Evolutionary conservation across 148 eudicot species (phyloP), one percentile per base, ranked within the genome.

Genomic region (Mesembryanthemum crystallinum): DNA sequence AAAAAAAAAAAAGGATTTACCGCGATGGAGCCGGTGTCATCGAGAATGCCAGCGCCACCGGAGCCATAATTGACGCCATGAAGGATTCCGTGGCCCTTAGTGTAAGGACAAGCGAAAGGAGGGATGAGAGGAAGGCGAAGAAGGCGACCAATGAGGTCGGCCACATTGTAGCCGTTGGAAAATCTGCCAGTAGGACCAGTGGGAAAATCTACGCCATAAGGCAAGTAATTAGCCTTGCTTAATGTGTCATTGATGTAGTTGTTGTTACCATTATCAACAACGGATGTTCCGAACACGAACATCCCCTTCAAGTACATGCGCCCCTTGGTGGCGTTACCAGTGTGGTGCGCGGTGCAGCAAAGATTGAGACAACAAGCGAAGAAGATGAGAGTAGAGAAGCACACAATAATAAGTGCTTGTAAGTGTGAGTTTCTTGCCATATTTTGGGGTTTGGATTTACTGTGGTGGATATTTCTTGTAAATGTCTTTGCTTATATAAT

Each of bases 241-340:
- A 32, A 28, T 14, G 71, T 73, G 12, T 17, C 45, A 24, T 35
- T 30, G n/a, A 83, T 10, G 51, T 68, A 21, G 55, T 83, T 83
- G 49, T 83, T 83, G 78, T 83, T 83, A 13, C 86, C 86, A 28
- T 77, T 77, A 55, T 83, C 86, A 45, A 83, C 83, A 15, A 79
- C 69, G 1, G 83, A 83, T 23, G 75, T 79, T 18, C 80, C 86
- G 13, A 83, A 83, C 43, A 79, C 80, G 35, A 83, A 83, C 82
- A 83, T 79, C 8, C 86, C 86, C 18, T 37, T 55, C 2, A 76
- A 75, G 15, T 18, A 3, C 21, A 45, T 45, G 13, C 9, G 49
- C 49, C 14, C 14, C 49, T 45, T 45, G 14, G 0, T 13, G 11
- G 11, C 14, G 13, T 45, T 10, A 1, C 49, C 1, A 45, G 49